Conservation (phyloP, 768 basidiomycete genomes). For the Kwoniella sp. region DNA sequence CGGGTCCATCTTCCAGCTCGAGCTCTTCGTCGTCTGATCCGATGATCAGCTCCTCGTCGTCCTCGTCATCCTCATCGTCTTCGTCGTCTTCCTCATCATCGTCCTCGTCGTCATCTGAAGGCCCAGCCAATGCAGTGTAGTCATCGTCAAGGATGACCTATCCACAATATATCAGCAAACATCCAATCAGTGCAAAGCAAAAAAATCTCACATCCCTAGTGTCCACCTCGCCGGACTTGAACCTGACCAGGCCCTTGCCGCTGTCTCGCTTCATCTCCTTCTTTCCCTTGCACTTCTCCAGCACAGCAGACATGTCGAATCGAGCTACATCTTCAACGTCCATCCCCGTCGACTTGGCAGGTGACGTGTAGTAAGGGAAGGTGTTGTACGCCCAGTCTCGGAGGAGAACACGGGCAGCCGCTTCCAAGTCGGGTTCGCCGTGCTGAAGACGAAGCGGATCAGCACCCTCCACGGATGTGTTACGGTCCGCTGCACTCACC, state of each 20-base stretch:
- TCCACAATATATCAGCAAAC: constrained; percentile 12
- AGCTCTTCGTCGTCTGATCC: constrained; percentile 30
- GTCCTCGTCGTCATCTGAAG: constrained; percentile 45
- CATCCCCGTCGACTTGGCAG: constrained; percentile 49
- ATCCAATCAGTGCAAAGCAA: neutral
- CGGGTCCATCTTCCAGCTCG: constrained; percentile 36
- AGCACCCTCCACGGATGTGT: neutral
- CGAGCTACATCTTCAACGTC: constrained; percentile 51
- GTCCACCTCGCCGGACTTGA: constrained; percentile 52
- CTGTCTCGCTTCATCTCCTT: constrained; percentile 64
- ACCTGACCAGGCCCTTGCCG: constrained; percentile 59
- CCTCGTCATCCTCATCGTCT: constrained; percentile 37
- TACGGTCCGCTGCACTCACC: constrained; percentile 53
- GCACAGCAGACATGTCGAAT: constrained; percentile 53
- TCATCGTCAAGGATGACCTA: constrained; percentile 54
- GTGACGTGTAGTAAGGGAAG: constrained; percentile 67
- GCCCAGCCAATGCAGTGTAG: constrained; percentile 51
- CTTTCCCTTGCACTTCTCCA: constrained; percentile 56
- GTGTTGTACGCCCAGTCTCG: constrained; percentile 78
- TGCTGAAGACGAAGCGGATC: constrained; percentile 53
- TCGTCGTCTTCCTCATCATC: constrained; percentile 50
- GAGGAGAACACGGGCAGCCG: constrained; percentile 72
- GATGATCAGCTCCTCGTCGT: constrained; percentile 29
- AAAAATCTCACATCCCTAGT: constrained; percentile 50
- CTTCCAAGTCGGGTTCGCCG: constrained; percentile 66